Base-by-base conservation (phyloP, 768 basidiomycete genomes). In the Rhizopogon vesiculosus region DNA sequence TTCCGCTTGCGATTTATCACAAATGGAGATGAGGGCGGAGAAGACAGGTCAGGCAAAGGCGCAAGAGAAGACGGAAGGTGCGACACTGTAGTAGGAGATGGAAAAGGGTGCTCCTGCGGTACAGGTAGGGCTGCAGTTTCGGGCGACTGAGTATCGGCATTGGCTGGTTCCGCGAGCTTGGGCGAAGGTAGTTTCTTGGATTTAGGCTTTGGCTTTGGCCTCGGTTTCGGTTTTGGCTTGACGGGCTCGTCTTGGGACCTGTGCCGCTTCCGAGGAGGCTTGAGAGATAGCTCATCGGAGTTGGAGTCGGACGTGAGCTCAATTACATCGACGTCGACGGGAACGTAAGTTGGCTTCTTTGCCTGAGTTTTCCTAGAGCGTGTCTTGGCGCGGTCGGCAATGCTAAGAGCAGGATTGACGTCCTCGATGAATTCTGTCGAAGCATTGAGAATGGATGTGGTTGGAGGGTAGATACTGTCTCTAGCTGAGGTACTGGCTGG, bases 341-440 rank as follows among this genome's bases (percentile, higher is more conserved):
- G 49, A 29, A 54, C 39, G 1, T 48, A 45, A 53, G 45, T 45
- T 22, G 57, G 10, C 9, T 55, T 54, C 42, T 67, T 69, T 3
- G 59, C 29, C 43, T 58, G 61, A 7, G 70, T 52, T 19, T 65
- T 72, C 22, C 81, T 69, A 54, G 78, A 73, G 16, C 82, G 80
- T 66, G 74, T 81, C 61, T 84, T 84, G 48, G 82, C 78, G 16
- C 82, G 74, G 42, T 84, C 82, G n/a, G 82, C 82, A 25, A 83
- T 82, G 58, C 66, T 76, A 42, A 71, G 61, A 5, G 64, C 61
- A 44, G 59, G 64, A 39, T 64, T 63, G 28, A 29, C 39, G 40
- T 69, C 66, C 0, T 53, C 64, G 8, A 46, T n/a, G 1, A 10
- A n/a, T 10, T 56, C 60, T 6, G 61, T 57, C 12, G 35, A 13